A percentile compares a stretch with the other conserved stretches of the same genome.
These are phyloP conservation scores for Saxophila tyrrhenica DNA, from an alignment of 495 filamentous ascomycete genomes.

Conservation along the genomic window DNA sequence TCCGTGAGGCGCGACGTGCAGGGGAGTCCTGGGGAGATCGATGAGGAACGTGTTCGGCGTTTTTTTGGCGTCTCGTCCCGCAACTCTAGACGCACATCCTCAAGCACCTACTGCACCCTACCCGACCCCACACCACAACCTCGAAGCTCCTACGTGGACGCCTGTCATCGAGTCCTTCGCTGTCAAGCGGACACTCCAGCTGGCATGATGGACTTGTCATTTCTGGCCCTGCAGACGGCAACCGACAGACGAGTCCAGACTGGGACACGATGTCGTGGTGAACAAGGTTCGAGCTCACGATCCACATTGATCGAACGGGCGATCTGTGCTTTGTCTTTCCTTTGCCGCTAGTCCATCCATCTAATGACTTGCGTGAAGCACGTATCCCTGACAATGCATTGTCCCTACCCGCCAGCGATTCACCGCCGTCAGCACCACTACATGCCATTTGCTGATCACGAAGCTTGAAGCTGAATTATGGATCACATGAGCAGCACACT, in stretches of 20 bases:
- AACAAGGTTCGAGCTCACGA: neutral
- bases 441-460: neutral
- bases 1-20: too few species aligned
- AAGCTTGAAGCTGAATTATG: neutral
- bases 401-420: neutral
- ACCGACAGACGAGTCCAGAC: neutral
- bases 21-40: neutral
- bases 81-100: neutral
- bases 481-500: too few species aligned
- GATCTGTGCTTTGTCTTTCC: slow-evolving; percentile 13
- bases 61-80: slow-evolving; percentile 1
- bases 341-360: neutral
- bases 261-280: too few species aligned
- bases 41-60: slow-evolving; percentile 11
- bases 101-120: neutral
- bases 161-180: neutral
- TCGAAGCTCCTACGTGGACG: neutral
- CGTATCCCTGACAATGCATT: slow-evolving; percentile 8
- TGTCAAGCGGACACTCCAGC: neutral
- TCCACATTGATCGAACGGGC: slow-evolving; percentile 5
- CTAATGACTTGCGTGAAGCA: slow-evolving; percentile 18
- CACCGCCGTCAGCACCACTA: neutral
- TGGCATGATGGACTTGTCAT: neutral
- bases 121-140: neutral
- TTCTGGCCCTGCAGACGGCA: too few species aligned